Evolutionary conservation across 495 filamentous ascomycete species (phyloP), one percentile per base, ranked within the genome.

Genomic region (Penicillium parvum): DNA sequence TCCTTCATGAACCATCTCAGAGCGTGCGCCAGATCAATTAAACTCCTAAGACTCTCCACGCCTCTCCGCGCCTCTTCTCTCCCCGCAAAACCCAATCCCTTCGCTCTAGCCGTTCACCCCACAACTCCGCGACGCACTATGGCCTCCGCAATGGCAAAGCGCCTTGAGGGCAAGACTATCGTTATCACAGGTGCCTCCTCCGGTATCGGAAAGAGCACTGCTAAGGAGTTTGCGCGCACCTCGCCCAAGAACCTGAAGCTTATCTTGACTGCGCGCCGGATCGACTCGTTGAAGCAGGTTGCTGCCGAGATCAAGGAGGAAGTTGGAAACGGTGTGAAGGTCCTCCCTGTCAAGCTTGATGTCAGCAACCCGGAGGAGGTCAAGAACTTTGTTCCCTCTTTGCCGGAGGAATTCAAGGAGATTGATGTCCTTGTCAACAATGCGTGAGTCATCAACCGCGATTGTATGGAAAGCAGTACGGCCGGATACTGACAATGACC

Each of bases 351-450:
- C 12, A 81, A 87, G 66, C 72, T 98, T 36, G 92, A 98, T 61
- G 84, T 98, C 26, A 88, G 86, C 67, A 84, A 85, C 27, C 73
- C 86, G 0, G 81, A 81, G 17, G 82, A 92, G 50, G 77, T 98
- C 12, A 72, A 77, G 37, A 73, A 69, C 17, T 95, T 98, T 61
- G 80, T 96, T 17, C 66, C 64, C 0, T 74, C 69, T 9, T 60
- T 97, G 54, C 89, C 90, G 0, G 79, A 81, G 40, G 92, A 89
- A 60, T 98, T 86, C 65, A 79, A 79, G 67, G 82, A 87, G 22
- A 86, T 97, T 45, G 81, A 96, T 69, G 77, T 98, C 7, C 60
- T 98, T 50, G 90, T 98, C 3, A 98, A 98, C 65, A 98, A 97
- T 77, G 92, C 92, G 90, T 95, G 66, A 64, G 86, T 77, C 32